Conservation (phyloP, 306 rosid species). For the Abrus precatorius region DNA sequence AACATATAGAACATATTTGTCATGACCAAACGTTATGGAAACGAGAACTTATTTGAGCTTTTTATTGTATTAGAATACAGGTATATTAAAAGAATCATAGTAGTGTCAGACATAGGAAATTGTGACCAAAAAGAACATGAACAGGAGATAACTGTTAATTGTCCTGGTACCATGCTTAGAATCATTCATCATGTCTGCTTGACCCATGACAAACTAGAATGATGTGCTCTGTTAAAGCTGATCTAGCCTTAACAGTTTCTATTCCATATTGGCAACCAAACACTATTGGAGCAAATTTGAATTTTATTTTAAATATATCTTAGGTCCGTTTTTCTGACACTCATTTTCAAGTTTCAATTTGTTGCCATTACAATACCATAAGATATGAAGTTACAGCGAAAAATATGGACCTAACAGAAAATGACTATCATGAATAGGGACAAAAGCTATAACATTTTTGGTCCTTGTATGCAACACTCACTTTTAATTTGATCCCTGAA, state of each 20-base stretch:
- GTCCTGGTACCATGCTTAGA: constrained; percentile 16
- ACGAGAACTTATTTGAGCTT: constrained; percentile 9
- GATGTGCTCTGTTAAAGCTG: background rate
- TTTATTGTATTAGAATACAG: background rate
- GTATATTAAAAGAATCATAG: constrained; percentile 2
- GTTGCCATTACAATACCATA: background rate
- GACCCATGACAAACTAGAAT: constrained; percentile 2
- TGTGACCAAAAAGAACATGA: background rate
- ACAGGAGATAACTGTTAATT: background rate
- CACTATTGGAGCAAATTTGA: background rate
- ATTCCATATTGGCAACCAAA: background rate
- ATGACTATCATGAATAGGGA: constrained; percentile 1
- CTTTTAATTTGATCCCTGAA: background rate
- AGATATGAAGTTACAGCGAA: background rate
- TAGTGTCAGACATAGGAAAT: background rate
- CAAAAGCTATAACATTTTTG: background rate
- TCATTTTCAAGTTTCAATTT: background rate
- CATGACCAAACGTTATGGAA: constrained; percentile 10
- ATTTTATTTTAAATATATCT: constrained; percentile 1
- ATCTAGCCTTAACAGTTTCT: background rate
- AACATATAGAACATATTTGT: constrained; percentile 20
- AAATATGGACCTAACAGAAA: background rate
- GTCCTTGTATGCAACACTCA: background rate
- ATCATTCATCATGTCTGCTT: background rate
- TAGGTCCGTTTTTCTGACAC: background rate